Evolutionary conservation across 2,329 filamentous ascomycete species (phyloP).

Genomic region (Rhytidhysteron rufulum): DNA sequence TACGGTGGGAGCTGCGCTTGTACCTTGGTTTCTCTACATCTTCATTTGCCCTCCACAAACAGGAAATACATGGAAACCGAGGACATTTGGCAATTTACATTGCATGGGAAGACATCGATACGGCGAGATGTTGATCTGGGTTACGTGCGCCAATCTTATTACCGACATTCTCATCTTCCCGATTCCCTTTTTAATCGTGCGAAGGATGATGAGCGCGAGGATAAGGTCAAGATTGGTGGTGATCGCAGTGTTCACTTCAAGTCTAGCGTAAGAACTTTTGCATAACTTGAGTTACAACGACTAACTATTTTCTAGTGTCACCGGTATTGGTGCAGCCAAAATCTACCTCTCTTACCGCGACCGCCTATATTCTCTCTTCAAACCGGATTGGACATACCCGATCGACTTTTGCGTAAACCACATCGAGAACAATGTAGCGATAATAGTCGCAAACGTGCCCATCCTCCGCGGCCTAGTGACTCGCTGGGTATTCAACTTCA

Average conservation of each 20-base stretch:
- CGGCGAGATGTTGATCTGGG: conserved; percentile 37
- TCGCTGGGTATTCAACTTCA: conserved; percentile 38
- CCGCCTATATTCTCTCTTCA: conserved; percentile 32
- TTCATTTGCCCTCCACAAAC: conserved; percentile 38
- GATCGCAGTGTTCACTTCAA: conserved; percentile 36
- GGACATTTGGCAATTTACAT: conserved; percentile 35
- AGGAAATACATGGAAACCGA: conserved; percentile 36
- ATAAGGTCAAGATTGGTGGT: conserved; percentile 36
- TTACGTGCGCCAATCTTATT: conserved; percentile 39
- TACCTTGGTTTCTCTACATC: conserved; percentile 36
- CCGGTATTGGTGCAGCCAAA: conserved; percentile 36
- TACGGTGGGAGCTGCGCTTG: conserved; percentile 30
- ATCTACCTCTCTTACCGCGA: conserved; percentile 39
- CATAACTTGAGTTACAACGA: not conserved
- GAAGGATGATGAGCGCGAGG: conserved; percentile 38
- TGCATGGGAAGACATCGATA: conserved; percentile 35
- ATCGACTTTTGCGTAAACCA: conserved; percentile 41
- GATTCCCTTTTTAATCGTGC: conserved; percentile 39
- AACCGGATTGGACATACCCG: conserved; percentile 39
- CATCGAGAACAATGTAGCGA: conserved; percentile 40
- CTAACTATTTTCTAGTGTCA: conserved; percentile 25
- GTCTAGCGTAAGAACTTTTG: conserved; percentile 33
- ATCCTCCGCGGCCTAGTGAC: conserved; percentile 39
- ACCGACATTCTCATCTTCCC: conserved; percentile 40
- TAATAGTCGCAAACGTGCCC: conserved; percentile 39